phyloP scores from a whole-genome alignment of 2,329 filamentous ascomycete genomes.

The Capronia americana region DNA sequence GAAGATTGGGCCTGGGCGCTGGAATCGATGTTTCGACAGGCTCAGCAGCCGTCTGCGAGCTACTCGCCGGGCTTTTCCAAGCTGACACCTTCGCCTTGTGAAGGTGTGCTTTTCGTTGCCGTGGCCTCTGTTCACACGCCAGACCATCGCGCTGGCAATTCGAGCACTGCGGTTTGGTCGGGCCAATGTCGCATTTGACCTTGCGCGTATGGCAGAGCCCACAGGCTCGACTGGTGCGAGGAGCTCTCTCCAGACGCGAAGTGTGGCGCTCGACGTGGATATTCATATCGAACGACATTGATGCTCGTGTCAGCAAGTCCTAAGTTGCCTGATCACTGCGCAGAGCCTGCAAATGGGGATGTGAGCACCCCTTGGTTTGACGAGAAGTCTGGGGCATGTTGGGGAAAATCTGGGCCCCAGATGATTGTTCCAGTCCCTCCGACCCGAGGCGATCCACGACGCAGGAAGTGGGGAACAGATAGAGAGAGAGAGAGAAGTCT shows the following conservation, averaged over 20 bases:
- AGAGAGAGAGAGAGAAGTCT: no score
- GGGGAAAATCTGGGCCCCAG: no score
- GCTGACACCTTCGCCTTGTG: neutral
- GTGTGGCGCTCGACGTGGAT: conserved; percentile 18
- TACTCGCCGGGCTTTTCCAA: neutral
- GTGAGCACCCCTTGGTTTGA: no score
- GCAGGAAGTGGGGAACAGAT: no score
- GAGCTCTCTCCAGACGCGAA: conserved; percentile 12
- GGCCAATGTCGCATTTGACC: conserved; percentile 17
- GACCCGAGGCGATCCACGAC: no score
- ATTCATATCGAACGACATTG: conserved; percentile 11
- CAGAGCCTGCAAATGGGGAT: no score
- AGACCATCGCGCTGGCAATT: conserved; percentile 19
- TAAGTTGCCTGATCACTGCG: neutral
- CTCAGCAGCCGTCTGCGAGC: neutral
- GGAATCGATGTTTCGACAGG: neutral
- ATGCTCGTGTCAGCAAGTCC: neutral
- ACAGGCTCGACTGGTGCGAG: conserved; percentile 16
- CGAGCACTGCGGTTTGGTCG: conserved; percentile 15
- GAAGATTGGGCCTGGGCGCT: neutral
- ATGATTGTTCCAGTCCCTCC: no score
- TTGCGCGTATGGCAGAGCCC: conserved; percentile 14
- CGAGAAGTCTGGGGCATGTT: no score
- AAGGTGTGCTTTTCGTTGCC: conserved; percentile 8
- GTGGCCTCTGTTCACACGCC: conserved; percentile 9